Evolutionary conservation across 148 eudicot genomes (phyloP), one percentile per base, ranked within the genome.

Genomic region (Vaccinium myrtillus): DNA sequence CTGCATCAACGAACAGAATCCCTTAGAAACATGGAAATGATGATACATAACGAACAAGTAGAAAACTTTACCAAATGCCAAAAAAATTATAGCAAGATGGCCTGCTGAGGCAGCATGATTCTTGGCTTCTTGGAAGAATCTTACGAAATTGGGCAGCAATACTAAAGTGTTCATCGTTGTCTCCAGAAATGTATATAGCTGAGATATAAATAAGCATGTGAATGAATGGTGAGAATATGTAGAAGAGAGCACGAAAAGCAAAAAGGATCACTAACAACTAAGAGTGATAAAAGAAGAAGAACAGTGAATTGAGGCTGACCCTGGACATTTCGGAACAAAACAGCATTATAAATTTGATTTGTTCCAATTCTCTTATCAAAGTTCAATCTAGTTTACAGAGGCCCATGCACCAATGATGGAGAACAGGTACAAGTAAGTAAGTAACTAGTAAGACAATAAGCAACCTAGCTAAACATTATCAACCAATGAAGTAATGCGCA

Each of bases 121-220:
- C 86, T 81, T 88, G 79, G 91, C 94, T 77, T 96, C 91, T 71
- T 86, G 87, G 49, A 96, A 94, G 82, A 91, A 92, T 43, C 86
- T 80, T 54, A 94, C 85, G 88, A 96, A 89, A 87, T 87, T 88
- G 21, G 98, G 95, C 25, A 96, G 90, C 87, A 96, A 88, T 51
- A 90, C 93, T 46, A 94, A 79, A 65, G 98, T 89, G 87, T 94
- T 91, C 92, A 94, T 23, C 69, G 89, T 79, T 27, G 98, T 91
- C 87, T 91, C 98, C 87, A 94, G 80, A 88, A 96, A 94, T 81
- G 98, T 91, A 87, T 94, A 96, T 7, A 96, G 51, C 98, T 96
- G 86, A 77, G 89, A 81, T 77, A 81, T 11, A 65, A 55, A 86
- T 48, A 51, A 85, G 48, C 54, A 65, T 1, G 19, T 27, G 3